phyloP scores from a whole-genome alignment of 75 land plant species.

The Selaginella tamariscina region DNA sequence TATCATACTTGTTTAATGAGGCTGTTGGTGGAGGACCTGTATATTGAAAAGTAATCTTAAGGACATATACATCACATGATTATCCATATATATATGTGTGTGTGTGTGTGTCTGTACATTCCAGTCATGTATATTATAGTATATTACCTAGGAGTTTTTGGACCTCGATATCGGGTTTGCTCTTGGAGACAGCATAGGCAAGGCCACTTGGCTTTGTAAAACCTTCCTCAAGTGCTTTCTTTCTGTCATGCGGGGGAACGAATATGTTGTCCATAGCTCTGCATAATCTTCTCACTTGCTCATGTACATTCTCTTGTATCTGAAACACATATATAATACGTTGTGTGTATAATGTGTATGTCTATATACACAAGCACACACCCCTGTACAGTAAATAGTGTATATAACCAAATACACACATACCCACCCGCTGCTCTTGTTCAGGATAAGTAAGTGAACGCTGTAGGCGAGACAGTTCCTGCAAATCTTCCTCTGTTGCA shows the following conservation, averaged over 20 bases:
- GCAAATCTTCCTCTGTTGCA: neutral
- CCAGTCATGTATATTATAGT: slow-evolving; percentile 23
- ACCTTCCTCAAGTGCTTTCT: slow-evolving; percentile 12
- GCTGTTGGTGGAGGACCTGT: slow-evolving; percentile 50
- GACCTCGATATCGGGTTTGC: slow-evolving; percentile 14
- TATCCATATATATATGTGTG: neutral
- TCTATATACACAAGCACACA: slow-evolving; percentile 50
- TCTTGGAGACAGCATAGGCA: slow-evolving; percentile 53
- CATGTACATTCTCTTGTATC: slow-evolving; percentile 75
- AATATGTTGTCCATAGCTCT: slow-evolving; percentile 51
- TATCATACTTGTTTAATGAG: slow-evolving; percentile 35
- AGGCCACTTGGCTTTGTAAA: slow-evolving; percentile 57
- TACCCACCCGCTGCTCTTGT: neutral
- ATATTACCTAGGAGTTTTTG: neutral
- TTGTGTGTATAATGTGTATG: slow-evolving; percentile 45
- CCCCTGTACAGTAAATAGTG: slow-evolving; percentile 44
- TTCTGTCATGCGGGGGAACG: slow-evolving; percentile 23
- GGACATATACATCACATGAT: neutral
- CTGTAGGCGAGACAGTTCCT: neutral
- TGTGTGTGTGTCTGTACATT: neutral
- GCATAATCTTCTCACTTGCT: slow-evolving; percentile 40
- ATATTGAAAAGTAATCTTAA: slow-evolving; percentile 35
- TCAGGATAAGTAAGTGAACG: neutral
- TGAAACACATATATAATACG: slow-evolving; percentile 49
- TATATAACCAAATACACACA: slow-evolving; percentile 38